phyloP scores from a whole-genome alignment of 306 rosid genomes.

The Pyrus betulifolia region DNA sequence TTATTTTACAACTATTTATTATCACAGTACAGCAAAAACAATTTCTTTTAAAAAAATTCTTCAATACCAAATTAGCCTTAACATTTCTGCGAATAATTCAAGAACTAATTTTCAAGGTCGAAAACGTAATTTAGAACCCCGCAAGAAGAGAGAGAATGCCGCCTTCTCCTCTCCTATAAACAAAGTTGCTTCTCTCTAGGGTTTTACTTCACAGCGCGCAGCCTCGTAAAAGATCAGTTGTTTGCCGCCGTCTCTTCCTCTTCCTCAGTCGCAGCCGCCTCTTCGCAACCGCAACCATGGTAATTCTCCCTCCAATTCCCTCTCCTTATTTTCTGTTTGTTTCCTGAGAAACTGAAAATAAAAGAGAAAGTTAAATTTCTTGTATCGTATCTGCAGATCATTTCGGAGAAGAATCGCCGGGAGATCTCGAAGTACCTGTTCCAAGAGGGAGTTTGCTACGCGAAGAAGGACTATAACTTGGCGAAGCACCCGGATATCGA shows the following conservation, averaged over 20 bases:
- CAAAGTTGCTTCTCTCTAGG: not conserved
- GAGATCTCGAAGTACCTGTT: slow-evolving; percentile 59
- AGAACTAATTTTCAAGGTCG: not conserved
- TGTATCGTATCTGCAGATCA: slow-evolving; percentile 22
- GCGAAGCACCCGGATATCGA: slow-evolving; percentile 88
- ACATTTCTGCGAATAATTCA: too few species aligned
- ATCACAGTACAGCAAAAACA: fast-evolving
- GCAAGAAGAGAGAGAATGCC: not conserved
- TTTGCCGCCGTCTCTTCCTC: not conserved
- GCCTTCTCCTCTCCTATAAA: not conserved
- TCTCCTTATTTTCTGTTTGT: not conserved
- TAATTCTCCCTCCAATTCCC: not conserved
- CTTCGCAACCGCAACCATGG: slow-evolving; percentile 22
- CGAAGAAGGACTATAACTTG: slow-evolving; percentile 68
- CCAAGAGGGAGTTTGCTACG: slow-evolving; percentile 60
- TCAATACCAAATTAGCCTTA: too few species aligned
- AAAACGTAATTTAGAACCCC: not conserved
- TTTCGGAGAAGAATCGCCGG: slow-evolving; percentile 44
- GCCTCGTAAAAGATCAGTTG: not conserved
- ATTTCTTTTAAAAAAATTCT: too few species aligned
- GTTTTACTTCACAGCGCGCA: not conserved
- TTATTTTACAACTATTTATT: too few species aligned
- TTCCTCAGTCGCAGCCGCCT: not conserved
- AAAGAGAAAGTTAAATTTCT: not conserved
- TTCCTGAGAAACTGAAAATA: not conserved